Percentiles rank a stretch among this genome's conserved stretches.
phyloP scores from a whole-genome alignment of 805 yeast genomes.

The Candida caryicola region DNA sequence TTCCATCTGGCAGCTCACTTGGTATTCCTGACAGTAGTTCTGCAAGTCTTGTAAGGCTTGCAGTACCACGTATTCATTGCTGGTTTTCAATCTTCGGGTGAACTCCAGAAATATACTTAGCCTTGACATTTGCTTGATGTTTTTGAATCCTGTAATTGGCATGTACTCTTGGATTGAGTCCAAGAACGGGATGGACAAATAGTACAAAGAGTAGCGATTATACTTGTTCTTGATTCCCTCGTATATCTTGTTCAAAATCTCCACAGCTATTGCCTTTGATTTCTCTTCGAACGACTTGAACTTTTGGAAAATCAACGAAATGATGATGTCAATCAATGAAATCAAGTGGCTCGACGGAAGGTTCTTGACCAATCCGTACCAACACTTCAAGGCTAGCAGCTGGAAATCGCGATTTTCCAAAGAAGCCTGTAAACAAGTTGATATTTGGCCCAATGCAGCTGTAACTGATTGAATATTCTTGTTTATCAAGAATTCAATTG shows the following conservation, averaged over 20 bases:
- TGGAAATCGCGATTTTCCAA: constrained; percentile 62
- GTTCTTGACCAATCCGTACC: constrained; percentile 59
- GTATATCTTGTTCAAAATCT: constrained; percentile 43
- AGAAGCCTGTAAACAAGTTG: constrained; percentile 80
- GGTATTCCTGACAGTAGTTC: constrained; percentile 50
- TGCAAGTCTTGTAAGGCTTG: constrained; percentile 68
- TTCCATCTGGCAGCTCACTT: constrained; percentile 46
- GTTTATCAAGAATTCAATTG: constrained; percentile 64
- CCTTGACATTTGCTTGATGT: constrained; percentile 27
- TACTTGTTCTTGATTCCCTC: constrained; percentile 29
- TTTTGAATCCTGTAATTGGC: constrained; percentile 10
- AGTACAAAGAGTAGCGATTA: constrained; percentile 48
- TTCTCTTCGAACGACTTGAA: constrained; percentile 52
- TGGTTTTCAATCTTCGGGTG: constrained; percentile 54
- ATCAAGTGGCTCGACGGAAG: constrained; percentile 56
- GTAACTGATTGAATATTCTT: constrained; percentile 52
- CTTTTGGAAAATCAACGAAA: constrained; percentile 69
- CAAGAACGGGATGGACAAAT: constrained; percentile 49
- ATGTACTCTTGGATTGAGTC: constrained; percentile 20
- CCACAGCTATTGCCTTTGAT: constrained; percentile 50
- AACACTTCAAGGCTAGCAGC: constrained; percentile 59
- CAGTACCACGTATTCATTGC: constrained; percentile 66
- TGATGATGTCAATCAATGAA: constrained; percentile 67
- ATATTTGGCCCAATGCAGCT: constrained; percentile 74
- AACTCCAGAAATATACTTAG: constrained; percentile 47